A percentile compares a stretch with the other conserved stretches of the same genome.
phyloP scores from a whole-genome alignment of 78 protist genomes.

The Acrasis kona region DNA sequence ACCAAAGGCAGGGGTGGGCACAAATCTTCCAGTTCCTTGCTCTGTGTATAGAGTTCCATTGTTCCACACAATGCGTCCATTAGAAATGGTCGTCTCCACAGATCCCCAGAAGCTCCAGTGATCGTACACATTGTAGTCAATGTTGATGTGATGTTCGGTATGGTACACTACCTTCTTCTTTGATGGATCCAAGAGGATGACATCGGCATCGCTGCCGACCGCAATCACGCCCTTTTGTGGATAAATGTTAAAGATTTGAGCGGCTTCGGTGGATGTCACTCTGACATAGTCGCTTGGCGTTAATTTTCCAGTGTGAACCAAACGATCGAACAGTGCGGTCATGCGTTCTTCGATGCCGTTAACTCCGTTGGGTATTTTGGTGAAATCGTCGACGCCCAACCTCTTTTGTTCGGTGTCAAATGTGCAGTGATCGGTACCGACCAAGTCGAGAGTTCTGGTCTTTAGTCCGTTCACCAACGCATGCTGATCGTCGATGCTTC shows the following conservation, averaged over 20 bases:
- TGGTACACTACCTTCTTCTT: conserved; percentile 44
- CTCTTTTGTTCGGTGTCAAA: conserved; percentile 68
- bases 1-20: background rate
- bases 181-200: conserved; percentile 65
- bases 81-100: conserved; percentile 29
- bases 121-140: conserved; percentile 77
- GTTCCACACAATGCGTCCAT: conserved; percentile 25
- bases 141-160: conserved; percentile 59
- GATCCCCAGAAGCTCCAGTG: conserved; percentile 60
- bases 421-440: conserved; percentile 80
- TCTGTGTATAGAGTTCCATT: background rate
- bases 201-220: conserved; percentile 73
- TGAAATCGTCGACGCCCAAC: conserved; percentile 67
- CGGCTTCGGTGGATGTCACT: conserved; percentile 66
- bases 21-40: conserved; percentile 12
- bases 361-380: conserved; percentile 63
- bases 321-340: conserved; percentile 65
- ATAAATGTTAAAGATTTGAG: conserved; percentile 69
- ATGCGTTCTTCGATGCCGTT: conserved; percentile 80
- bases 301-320: conserved; percentile 24
- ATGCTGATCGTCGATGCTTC: conserved; percentile 70
- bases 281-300: conserved; percentile 44
- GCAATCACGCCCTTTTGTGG: conserved; percentile 77
- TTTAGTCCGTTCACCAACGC: conserved; percentile 40
- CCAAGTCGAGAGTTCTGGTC: conserved; percentile 18